Percentiles rank a stretch among this genome's conserved stretches.
These are phyloP conservation scores for Amauroascus niger DNA, from an alignment of 2,329 filamentous ascomycete species.

Conservation along the genomic window DNA sequence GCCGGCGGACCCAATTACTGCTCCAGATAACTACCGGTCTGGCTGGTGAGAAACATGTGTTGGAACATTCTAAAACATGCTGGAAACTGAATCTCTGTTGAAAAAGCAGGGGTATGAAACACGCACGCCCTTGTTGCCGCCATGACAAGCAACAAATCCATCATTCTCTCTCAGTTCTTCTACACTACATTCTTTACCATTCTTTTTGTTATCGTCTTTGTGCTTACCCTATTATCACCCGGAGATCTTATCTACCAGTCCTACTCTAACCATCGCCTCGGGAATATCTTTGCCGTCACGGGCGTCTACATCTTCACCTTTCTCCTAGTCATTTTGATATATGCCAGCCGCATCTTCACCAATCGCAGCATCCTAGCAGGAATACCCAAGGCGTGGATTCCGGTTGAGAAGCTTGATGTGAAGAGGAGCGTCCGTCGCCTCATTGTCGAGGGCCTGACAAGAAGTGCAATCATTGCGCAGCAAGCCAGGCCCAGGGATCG, in stretches of 20 bases:
- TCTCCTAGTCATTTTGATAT: conserved; percentile 63
- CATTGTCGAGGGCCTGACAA: conserved; percentile 60
- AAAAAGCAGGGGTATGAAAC: background rate
- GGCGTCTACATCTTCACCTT: conserved; percentile 66
- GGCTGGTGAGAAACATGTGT: background rate
- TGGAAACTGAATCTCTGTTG: background rate
- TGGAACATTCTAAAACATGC: background rate
- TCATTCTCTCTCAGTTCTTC: conserved; percentile 55
- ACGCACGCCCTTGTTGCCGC: background rate
- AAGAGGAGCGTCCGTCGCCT: conserved; percentile 63
- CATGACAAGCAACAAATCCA: conserved; percentile 1
- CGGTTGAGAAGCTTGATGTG: conserved; percentile 76
- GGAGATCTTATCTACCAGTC: conserved; percentile 73
- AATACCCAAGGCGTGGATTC: conserved; percentile 80
- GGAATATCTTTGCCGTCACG: conserved; percentile 74
- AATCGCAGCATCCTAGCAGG: conserved; percentile 67
- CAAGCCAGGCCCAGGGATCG: conserved; percentile 60
- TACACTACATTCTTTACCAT: conserved; percentile 70
- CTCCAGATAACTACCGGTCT: background rate
- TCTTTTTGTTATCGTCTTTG: conserved; percentile 62
- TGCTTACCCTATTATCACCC: conserved; percentile 68
- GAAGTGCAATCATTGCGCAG: conserved; percentile 73
- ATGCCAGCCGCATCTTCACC: conserved; percentile 74
- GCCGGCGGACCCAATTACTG: background rate
- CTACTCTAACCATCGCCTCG: conserved; percentile 53